Percentiles rank a stretch among this genome's conserved stretches.
Evolutionary conservation across 2,329 filamentous ascomycete species (phyloP).

Genomic region (Fusarium nygamai): DNA sequence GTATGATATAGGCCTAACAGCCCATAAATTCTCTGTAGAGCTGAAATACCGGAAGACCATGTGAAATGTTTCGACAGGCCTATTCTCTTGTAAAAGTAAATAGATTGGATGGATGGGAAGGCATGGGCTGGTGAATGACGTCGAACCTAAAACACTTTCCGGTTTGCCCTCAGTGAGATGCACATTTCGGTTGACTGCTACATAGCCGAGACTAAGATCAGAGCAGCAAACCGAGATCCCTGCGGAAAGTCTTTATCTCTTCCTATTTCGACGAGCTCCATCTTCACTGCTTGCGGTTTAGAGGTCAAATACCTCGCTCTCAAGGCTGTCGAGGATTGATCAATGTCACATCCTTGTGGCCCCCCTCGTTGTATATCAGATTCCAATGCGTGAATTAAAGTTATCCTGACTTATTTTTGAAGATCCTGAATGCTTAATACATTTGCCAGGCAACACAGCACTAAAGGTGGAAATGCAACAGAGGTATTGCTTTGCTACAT

Average conservation of each 20-base stretch:
- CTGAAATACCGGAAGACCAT: accelerated
- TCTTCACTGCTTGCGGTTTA: background rate
- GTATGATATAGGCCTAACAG: background rate
- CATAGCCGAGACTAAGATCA: too few species aligned
- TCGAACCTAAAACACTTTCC: background rate
- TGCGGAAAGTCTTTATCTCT: background rate
- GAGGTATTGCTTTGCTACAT: background rate
- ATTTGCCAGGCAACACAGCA: too few species aligned
- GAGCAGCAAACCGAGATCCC: too few species aligned
- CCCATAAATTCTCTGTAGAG: accelerated
- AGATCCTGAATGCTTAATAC: accelerated
- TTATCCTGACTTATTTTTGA: accelerated
- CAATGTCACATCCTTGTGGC: accelerated
- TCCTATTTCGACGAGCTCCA: accelerated
- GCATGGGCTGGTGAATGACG: background rate
- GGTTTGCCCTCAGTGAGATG: background rate
- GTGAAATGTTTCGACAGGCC: accelerated
- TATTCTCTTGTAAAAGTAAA: accelerated
- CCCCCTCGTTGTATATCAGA: too few species aligned
- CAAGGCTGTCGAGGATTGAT: background rate
- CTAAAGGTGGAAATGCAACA: background rate
- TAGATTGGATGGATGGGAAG: background rate
- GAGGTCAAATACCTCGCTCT: background rate
- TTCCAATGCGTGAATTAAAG: accelerated
- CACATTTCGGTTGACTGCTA: background rate